These are phyloP conservation scores for Ormosia emarginata DNA, from an alignment of 306 rosid genomes.

Conservation along the genomic window DNA sequence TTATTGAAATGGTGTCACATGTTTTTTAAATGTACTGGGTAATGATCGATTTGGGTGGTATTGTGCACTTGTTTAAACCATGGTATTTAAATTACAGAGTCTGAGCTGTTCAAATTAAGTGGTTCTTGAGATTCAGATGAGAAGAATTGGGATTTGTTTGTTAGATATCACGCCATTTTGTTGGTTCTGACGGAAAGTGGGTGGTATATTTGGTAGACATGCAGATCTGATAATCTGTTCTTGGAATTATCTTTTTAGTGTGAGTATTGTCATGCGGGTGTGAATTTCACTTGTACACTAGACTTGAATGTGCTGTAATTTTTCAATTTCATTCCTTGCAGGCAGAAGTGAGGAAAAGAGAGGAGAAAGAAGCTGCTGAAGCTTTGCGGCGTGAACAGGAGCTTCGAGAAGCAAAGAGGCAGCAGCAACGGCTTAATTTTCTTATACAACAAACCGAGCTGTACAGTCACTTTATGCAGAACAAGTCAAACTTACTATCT, in stretches of 20 bases:
- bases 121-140: constrained; percentile 4
- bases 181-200: background rate
- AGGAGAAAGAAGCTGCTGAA: constrained; percentile 98
- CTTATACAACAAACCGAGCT: constrained; percentile 98
- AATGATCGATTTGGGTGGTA: background rate
- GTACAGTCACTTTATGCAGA: constrained; percentile 98
- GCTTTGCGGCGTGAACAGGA: constrained; percentile 94
- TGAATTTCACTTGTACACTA: constrained; percentile 4
- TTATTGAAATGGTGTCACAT: background rate
- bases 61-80: background rate
- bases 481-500: constrained; percentile 72
- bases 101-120: constrained; percentile 11
- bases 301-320: constrained; percentile 2
- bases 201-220: background rate
- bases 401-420: constrained; percentile 97
- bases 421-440: constrained; percentile 96
- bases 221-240: background rate
- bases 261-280: background rate
- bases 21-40: background rate
- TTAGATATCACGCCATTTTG: background rate
- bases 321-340: constrained; percentile 30
- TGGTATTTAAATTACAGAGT: background rate
- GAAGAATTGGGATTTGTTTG: constrained; percentile 8
- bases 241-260: constrained; percentile 1
- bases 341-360: constrained; percentile 89